Evolutionary conservation across 164 flowering plant species (phyloP), one percentile per base, ranked within the genome.

Genomic region (Magnolia officinalis): DNA sequence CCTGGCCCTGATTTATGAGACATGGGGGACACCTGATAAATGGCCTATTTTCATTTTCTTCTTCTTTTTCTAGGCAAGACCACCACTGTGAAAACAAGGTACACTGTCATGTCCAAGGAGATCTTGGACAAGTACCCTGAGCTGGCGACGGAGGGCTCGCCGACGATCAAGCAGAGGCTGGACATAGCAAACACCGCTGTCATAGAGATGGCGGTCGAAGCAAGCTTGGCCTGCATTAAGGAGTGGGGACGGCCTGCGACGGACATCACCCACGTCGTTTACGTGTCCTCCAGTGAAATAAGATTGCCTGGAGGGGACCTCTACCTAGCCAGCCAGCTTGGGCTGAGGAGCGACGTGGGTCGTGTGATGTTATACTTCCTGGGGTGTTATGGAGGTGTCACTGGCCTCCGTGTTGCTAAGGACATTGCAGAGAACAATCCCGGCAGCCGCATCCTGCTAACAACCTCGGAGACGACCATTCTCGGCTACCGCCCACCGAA

Each of bases 401-500:
- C 92, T 1, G 94, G 88, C 58, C 88, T 90, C 8, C 75, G 92
- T 19, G 88, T 90, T 0, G 94, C 92, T 70, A 88, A 89, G 79
- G 92, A 90, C 84, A 86, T 90, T 19, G 92, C 92, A 0, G 94
- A 90, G 76, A 90, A 90, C 81, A 90, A 89, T 72, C 94, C 90
- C 0, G 94, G 92, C 8, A 88, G 91, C 76, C 87, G 94, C 2
- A 85, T 90, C 65, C 75, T 90, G 3, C 37, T 90, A 26, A 82
- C 92, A 0, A 89, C 92, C 21, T 84, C 92, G 0, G 94, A 90
- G 70, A 90, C 92, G 24, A 90, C 94, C 63, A 84, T 90, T 37
- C 82, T 90, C 2, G 91, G 92, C 0, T 90, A 86, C 67, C 89
- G 92, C 19, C 92, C 92, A 0, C 92, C 94, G 8, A 89, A 77